Percentiles rank a stretch among this genome's conserved stretches.
Evolutionary conservation across 352 stramenopile species (phyloP).

Genomic region (Stramenopiles sp.): DNA sequence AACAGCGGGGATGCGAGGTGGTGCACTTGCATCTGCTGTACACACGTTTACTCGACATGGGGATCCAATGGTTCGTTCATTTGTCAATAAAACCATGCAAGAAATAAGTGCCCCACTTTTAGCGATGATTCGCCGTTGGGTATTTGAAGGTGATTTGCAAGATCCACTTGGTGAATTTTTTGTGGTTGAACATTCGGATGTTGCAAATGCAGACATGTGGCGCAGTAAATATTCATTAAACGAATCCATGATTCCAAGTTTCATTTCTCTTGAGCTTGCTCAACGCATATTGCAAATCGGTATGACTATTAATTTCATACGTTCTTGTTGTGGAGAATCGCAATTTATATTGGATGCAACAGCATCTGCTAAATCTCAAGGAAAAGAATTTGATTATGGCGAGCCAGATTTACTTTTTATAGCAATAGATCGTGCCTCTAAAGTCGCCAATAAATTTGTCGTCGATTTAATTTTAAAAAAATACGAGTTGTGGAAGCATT

Average conservation of each 20-base stretch:
- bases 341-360: constrained; percentile 27
- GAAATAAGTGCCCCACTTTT: constrained; percentile 26
- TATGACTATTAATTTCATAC: constrained; percentile 97
- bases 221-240: constrained; percentile 55
- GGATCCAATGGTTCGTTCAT: constrained; percentile 32
- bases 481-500: constrained; percentile 77
- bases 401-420: constrained; percentile 24
- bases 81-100: constrained; percentile 27
- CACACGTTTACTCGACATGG: constrained; percentile 70
- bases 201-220: constrained; percentile 50
- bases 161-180: constrained; percentile 46
- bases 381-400: not conserved
- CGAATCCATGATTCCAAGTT: constrained; percentile 53
- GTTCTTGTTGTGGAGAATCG: constrained; percentile 69
- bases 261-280: constrained; percentile 54
- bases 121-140: constrained; percentile 22
- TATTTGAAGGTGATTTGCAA: constrained; percentile 29
- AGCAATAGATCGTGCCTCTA: constrained; percentile 49
- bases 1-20: constrained; percentile 27
- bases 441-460: constrained; percentile 57
- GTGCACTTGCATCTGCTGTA: constrained; percentile 58
- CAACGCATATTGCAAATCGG: constrained; percentile 80
- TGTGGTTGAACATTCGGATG: constrained; percentile 40
- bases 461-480: constrained; percentile 73
- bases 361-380: not conserved